Evolutionary conservation across 345 rosid species (phyloP).

Genomic region (Corchorus olitorius): DNA sequence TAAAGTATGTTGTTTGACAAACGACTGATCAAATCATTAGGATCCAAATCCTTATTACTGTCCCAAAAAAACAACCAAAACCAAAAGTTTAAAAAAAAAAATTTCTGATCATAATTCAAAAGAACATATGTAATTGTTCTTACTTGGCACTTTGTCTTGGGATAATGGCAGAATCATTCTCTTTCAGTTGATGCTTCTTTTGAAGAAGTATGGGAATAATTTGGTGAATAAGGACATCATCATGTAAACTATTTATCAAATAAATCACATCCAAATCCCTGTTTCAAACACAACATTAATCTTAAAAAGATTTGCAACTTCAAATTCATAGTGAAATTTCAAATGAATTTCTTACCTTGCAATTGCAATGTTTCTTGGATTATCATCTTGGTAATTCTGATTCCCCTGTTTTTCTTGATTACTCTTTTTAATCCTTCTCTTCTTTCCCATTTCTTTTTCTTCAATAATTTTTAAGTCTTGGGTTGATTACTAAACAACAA

Average conservation of each 20-base stretch:
- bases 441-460: not conserved
- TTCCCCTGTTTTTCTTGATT: not conserved
- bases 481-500: not conserved
- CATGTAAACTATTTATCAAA: not conserved
- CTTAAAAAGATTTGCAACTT: not conserved
- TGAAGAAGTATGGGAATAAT: not conserved
- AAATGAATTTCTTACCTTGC: not conserved
- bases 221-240: not conserved
- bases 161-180: not conserved
- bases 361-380: not conserved
- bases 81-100: not conserved
- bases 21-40: slow-evolving; percentile 6
- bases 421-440: not conserved
- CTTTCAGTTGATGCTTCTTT: not conserved
- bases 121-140: not conserved
- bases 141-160: not conserved
- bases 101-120: not conserved
- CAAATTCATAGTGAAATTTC: not conserved
- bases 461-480: not conserved
- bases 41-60: not conserved
- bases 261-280: not conserved
- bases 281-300: not conserved
- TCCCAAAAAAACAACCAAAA: not conserved
- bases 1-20: not conserved
- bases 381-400: not conserved